Evolutionary conservation across 2,329 filamentous ascomycete species (phyloP), one percentile per base, ranked within the genome.

Genomic region (Coniochaeta hoffmannii): DNA sequence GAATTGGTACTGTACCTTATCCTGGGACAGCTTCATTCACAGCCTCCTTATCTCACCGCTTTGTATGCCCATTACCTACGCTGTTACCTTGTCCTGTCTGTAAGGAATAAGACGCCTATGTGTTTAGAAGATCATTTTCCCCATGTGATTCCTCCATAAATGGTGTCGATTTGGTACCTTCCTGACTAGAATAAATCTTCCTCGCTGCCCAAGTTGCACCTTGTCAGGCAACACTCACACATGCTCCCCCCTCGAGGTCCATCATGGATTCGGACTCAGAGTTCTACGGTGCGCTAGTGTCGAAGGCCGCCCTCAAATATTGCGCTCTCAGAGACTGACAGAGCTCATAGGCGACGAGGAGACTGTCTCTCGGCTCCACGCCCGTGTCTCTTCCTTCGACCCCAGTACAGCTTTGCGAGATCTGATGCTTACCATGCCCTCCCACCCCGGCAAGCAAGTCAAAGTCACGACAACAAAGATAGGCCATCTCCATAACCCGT

Each of bases 401-500:
- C 12, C 49, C n/a, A 7, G 68, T 74, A 26, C 62, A 71, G 12
- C 63, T 36, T 19, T 55, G 67, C 67, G 41, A 63, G 3, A 55
- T 60, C 59, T 34, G 53, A 56, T 32, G 52, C 28, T 24, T 28
- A 49, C 7, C 56, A 54, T 53, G 35, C 22, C 56, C 55, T 9
- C 31, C 56, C 24, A 54, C 35, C 36, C 50, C 54, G 14, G 32
- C 12, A 26, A 54, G 17, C 36, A 15, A 28, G 26, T 12, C 34
- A n/a, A 17, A 46, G 15, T 55, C 28, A 54, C 53, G 31, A 22
- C 26, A 31, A 35, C 31, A 49, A 14, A 26, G 31, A 9, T 55
- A 28, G 35, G 50, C n/a, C 57, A 66, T 26, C 68, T 81, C 2
- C 76, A 82, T 69, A 88, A 89, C 64, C 77, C 78, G 1, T 84